Evolutionary conservation across 176 grass and related monocot genomes (phyloP).

Genomic region (Triticum urartu): DNA sequence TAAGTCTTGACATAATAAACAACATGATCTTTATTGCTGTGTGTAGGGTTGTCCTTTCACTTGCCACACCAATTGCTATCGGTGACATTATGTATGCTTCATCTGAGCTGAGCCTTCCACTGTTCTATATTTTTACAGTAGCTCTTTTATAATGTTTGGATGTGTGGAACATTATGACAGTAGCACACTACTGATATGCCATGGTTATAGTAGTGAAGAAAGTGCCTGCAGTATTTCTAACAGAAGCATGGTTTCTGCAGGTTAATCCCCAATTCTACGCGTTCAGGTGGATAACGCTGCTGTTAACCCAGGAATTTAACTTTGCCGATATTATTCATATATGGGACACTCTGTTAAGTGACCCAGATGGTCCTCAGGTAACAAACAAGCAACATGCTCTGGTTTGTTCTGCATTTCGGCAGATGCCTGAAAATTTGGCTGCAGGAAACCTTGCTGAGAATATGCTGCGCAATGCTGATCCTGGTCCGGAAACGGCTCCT

Average conservation of each 20-base stretch:
- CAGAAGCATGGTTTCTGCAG: constrained; percentile 45
- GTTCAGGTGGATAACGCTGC: constrained; percentile 91
- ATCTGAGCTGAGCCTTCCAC: not conserved
- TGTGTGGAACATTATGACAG: not conserved
- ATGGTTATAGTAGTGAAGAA: not conserved
- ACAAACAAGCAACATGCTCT: not conserved
- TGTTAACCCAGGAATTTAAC: constrained; percentile 89
- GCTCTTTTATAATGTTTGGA: not conserved
- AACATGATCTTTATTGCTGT: not conserved
- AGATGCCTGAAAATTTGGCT: not conserved
- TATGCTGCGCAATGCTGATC: constrained; percentile 93
- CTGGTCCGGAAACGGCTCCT: constrained; percentile 73
- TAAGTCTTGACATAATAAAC: constrained; percentile 29
- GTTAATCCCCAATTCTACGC: constrained; percentile 91
- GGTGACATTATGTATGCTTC: not conserved
- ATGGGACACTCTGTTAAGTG: constrained; percentile 86
- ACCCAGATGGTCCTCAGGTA: constrained; percentile 82
- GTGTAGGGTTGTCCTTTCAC: not conserved
- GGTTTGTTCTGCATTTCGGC: not conserved
- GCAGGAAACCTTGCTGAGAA: constrained; percentile 92
- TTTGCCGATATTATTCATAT: constrained; percentile 90
- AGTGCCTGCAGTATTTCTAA: not conserved
- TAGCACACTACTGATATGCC: not conserved
- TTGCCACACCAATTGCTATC: not conserved
- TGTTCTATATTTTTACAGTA: not conserved